Conservation (phyloP, 345 rosid species). For the Erodium maritimum region DNA sequence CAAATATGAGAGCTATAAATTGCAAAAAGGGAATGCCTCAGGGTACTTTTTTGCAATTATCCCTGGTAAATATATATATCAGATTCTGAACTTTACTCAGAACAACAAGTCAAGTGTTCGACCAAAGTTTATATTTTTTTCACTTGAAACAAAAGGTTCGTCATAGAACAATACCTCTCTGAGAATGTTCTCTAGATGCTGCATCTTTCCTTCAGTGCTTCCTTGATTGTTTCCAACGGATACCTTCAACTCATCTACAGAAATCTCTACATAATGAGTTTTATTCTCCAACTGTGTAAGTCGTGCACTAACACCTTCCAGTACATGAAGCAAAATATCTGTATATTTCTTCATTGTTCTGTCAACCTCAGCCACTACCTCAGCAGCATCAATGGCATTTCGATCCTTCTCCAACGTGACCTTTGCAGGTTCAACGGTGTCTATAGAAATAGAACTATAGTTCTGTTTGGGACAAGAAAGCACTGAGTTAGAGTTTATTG, state of each 20-base stretch:
- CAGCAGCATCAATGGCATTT: slow-evolving; percentile 17
- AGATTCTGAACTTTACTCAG: neutral
- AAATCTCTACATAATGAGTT: slow-evolving; percentile 48
- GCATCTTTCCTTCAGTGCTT: slow-evolving; percentile 71
- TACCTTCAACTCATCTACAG: slow-evolving; percentile 75
- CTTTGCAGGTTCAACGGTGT: slow-evolving; percentile 50
- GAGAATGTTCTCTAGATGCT: slow-evolving; percentile 69
- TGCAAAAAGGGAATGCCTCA: too few species aligned
- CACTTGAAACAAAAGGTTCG: neutral
- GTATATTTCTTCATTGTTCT: slow-evolving; percentile 53
- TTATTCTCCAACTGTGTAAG: slow-evolving; percentile 75
- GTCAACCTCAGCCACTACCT: slow-evolving; percentile 55
- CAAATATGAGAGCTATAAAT: too few species aligned
- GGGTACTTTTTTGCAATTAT: too few species aligned
- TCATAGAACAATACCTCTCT: slow-evolving; percentile 40
- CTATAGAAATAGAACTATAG: slow-evolving; percentile 51
- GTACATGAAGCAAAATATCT: slow-evolving; percentile 50
- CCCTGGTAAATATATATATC: too few species aligned
- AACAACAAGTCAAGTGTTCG: neutral
- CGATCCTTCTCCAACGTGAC: slow-evolving; percentile 40
- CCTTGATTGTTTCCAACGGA: slow-evolving; percentile 72
- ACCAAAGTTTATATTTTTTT: neutral
- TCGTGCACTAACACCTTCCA: slow-evolving; percentile 70
- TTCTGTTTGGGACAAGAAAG: slow-evolving; percentile 22
- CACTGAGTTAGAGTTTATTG: neutral